A percentile compares a stretch with the other conserved stretches of the same genome.
phyloP scores from a whole-genome alignment of 1,284 basidiomycete genomes.

The Cryptococcus hybrid region DNA sequence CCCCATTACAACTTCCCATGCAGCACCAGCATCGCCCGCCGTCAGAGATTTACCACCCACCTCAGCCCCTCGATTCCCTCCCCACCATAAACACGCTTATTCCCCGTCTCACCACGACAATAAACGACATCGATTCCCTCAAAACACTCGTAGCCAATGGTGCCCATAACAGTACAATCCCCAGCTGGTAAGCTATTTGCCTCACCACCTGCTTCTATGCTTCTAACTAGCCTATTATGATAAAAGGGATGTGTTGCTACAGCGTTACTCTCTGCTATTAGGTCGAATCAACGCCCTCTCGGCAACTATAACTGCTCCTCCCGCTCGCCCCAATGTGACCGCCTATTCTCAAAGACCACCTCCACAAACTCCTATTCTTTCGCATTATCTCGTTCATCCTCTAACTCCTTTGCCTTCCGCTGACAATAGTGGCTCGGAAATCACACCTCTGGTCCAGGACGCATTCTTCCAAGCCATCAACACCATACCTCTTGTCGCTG shows the following conservation, averaged over 20 bases:
- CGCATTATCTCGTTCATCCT: slow-evolving; percentile 36
- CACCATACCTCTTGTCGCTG: slow-evolving; percentile 17
- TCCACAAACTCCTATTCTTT: slow-evolving; percentile 7
- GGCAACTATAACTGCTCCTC: slow-evolving; percentile 22
- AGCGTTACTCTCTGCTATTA: slow-evolving; percentile 41
- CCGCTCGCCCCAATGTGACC: slow-evolving; percentile 1
- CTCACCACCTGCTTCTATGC: slow-evolving; percentile 3
- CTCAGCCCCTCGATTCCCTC: slow-evolving; percentile 26
- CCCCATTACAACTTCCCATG: not conserved
- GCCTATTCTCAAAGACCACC: slow-evolving; percentile 1
- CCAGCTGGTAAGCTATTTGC: slow-evolving; percentile 34
- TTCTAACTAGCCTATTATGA: not conserved
- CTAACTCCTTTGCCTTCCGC: slow-evolving; percentile 29
- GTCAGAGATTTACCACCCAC: slow-evolving; percentile 14
- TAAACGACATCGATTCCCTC: slow-evolving; percentile 44
- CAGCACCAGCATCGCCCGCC: not conserved
- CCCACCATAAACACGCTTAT: slow-evolving; percentile 32
- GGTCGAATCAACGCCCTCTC: slow-evolving; percentile 36
- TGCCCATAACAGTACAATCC: slow-evolving; percentile 31
- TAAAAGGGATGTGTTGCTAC: slow-evolving; percentile 37
- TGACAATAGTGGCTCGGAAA: slow-evolving; percentile 1
- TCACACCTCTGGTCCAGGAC: slow-evolving; percentile 27
- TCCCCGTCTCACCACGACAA: slow-evolving; percentile 38
- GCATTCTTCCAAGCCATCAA: slow-evolving; percentile 38
- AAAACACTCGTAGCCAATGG: slow-evolving; percentile 31